Evolutionary conservation across 257 asterid genomes (phyloP).

Genomic region (Eucommia ulmoides): DNA sequence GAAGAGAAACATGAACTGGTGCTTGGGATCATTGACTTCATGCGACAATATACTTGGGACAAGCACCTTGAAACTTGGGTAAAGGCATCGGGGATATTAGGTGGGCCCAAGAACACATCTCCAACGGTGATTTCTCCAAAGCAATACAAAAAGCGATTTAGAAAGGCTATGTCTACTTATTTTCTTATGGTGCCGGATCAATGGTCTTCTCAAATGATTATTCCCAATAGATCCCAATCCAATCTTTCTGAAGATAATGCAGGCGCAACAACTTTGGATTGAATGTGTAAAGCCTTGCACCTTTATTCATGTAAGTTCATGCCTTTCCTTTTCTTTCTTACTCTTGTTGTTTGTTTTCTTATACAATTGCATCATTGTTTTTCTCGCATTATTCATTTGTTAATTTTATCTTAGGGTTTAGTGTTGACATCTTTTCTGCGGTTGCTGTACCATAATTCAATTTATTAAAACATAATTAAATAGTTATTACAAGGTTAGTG

Average conservation of each 20-base stretch:
- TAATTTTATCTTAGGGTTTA: too few relatives aligned
- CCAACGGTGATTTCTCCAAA: constrained; percentile 69
- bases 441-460: too few relatives aligned
- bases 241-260: constrained; percentile 22
- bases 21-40: constrained; percentile 69
- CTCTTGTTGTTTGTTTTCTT: too few relatives aligned
- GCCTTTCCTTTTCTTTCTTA: too few relatives aligned
- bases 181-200: constrained; percentile 75
- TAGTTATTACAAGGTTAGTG: too few relatives aligned
- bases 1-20: constrained; percentile 65
- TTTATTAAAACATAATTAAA: too few relatives aligned
- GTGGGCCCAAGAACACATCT: constrained; percentile 53
- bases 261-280: too few relatives aligned
- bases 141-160: constrained; percentile 63
- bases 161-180: constrained; percentile 83
- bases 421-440: too few relatives aligned
- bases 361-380: too few relatives aligned
- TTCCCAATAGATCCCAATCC: constrained; percentile 18
- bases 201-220: constrained; percentile 37
- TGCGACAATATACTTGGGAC: constrained; percentile 91
- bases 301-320: too few relatives aligned
- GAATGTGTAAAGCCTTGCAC: too few relatives aligned
- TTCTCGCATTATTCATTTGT: too few relatives aligned
- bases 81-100: constrained; percentile 70
- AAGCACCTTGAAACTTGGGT: constrained; percentile 90